Conservation (phyloP, 2,329 filamentous ascomycete species). For the Pseudogymnoascus sp. region DNA sequence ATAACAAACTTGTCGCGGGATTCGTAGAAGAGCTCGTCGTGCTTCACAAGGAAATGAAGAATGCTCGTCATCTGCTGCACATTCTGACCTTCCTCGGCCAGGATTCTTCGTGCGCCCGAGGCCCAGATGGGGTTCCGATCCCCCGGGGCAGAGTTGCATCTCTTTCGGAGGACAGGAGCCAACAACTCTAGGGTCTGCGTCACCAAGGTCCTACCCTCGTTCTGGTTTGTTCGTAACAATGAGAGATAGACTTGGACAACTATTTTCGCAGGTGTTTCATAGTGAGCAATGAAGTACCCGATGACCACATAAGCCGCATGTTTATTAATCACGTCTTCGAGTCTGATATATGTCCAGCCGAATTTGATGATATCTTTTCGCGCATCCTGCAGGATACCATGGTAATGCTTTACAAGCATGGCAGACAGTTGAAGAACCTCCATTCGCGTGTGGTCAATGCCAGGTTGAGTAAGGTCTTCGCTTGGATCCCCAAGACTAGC, state of each 20-base stretch:
- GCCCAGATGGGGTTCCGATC: constrained; percentile 81
- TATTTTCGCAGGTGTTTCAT: constrained; percentile 93
- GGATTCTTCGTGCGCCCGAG: constrained; percentile 77
- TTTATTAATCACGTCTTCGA: constrained; percentile 99
- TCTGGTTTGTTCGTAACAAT: constrained; percentile 84
- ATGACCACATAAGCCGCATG: constrained; percentile 96
- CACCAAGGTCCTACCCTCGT: constrained; percentile 83
- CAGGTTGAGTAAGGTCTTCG: constrained; percentile 75
- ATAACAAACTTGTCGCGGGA: constrained; percentile 84
- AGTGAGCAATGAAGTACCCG: constrained; percentile 94
- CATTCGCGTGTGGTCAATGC: constrained; percentile 92
- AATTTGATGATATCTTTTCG: constrained; percentile 99
- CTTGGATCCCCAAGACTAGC: constrained; percentile 71
- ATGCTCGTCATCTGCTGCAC: constrained; percentile 94
- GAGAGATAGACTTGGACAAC: constrained; percentile 92
- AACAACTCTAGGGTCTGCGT: constrained; percentile 91
- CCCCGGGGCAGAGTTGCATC: constrained; percentile 57
- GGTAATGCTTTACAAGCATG: constrained; percentile 90
- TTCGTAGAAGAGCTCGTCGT: constrained; percentile 90
- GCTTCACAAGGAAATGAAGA: constrained; percentile 90
- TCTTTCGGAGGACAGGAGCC: constrained; percentile 84
- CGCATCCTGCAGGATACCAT: constrained; percentile 76
- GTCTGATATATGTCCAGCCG: constrained; percentile 93
- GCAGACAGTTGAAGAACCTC: constrained; percentile 92
- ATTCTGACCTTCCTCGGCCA: constrained; percentile 91